These are phyloP conservation scores for Malassezia furfur DNA, from an alignment of 1,284 basidiomycete species.

Conservation along the genomic window DNA sequence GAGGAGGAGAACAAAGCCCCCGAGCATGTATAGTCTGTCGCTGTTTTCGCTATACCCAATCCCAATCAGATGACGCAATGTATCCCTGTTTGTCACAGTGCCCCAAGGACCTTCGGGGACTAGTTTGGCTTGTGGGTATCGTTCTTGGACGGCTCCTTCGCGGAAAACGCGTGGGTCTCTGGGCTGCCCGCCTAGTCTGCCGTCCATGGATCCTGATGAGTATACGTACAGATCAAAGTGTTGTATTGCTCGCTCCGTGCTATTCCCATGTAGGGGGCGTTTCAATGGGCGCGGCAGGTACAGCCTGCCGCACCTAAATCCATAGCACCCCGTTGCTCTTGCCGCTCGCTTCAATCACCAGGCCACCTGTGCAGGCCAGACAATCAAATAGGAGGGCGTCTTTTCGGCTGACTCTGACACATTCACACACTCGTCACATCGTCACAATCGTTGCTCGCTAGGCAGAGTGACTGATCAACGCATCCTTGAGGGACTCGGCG, in stretches of 20 bases:
- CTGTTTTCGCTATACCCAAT: not conserved
- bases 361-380: conserved; percentile 28
- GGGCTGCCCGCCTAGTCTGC: conserved; percentile 11
- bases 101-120: not conserved
- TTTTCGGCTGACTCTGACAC: not conserved
- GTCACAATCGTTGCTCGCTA: not conserved
- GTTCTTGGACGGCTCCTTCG: conserved; percentile 16
- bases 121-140: conserved; percentile 8
- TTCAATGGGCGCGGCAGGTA: conserved; percentile 17
- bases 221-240: not conserved
- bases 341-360: conserved; percentile 40
- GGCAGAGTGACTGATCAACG: conserved; percentile 17
- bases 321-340: conserved; percentile 20
- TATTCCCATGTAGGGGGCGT: conserved; percentile 14
- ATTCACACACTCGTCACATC: not conserved
- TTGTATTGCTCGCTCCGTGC: not conserved
- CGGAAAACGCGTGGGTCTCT: not conserved
- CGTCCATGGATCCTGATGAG: not conserved
- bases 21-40: not conserved
- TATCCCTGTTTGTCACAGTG: conserved; percentile 6
- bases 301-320: conserved; percentile 16
- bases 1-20: not conserved
- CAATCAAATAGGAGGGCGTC: conserved; percentile 40
- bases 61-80: not conserved
- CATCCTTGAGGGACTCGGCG: conserved; percentile 27